Conservation (phyloP, 1,284 basidiomycete genomes). For the Cryptococcus neoformans region DNA sequence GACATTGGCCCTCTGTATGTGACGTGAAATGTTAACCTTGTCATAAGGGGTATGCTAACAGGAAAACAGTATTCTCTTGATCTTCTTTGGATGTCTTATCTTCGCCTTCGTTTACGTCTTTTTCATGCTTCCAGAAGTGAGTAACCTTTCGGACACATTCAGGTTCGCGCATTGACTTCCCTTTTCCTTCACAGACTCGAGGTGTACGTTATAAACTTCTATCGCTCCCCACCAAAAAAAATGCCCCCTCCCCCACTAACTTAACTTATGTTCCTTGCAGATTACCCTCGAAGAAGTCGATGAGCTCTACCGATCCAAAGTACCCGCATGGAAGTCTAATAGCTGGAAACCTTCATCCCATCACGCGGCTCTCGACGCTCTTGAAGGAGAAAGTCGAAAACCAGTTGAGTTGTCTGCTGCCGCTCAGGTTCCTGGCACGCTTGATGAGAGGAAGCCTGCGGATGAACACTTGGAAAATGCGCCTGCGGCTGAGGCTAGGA, state of each 20-base stretch:
- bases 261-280: neutral
- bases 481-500: too few species aligned
- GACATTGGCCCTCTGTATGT: conserved; percentile 59
- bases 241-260: neutral
- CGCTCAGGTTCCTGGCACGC: too few species aligned
- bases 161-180: neutral
- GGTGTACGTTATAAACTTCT: neutral
- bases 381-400: neutral
- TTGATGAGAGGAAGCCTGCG: too few species aligned
- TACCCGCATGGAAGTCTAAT: conserved; percentile 64
- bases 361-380: conserved; percentile 5
- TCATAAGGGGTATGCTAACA: neutral
- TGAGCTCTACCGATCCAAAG: conserved; percentile 63
- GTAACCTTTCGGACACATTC: conserved; percentile 56
- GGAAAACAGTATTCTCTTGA: conserved; percentile 54
- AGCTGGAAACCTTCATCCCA: conserved; percentile 56
- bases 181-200: neutral
- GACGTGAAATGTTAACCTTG: neutral
- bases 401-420: too few species aligned
- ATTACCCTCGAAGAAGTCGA: conserved; percentile 74
- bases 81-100: conserved; percentile 60
- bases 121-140: conserved; percentile 57
- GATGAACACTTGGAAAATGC: too few species aligned
- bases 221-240: too few species aligned
- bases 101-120: conserved; percentile 64